phyloP scores from a whole-genome alignment of 345 rosid species.

The Noccaea bulbosa region DNA sequence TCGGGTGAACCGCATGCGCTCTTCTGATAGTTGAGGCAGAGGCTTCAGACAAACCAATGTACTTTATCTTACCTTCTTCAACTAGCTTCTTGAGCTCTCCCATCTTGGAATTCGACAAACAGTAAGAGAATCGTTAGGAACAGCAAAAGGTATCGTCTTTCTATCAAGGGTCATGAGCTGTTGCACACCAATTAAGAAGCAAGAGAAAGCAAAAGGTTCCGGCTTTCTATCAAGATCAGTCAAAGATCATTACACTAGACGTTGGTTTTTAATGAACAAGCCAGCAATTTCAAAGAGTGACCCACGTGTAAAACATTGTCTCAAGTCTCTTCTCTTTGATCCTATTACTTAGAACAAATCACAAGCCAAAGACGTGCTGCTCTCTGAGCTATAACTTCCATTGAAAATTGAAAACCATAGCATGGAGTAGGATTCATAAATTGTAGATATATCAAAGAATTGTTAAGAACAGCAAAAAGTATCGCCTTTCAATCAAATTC shows the following conservation, averaged over 20 bases:
- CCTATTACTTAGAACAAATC: neutral
- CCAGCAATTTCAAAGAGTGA: neutral
- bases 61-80: slow-evolving; percentile 74
- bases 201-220: no score
- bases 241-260: neutral
- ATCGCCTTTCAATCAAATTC: neutral
- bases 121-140: neutral
- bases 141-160: neutral
- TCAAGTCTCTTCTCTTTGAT: neutral
- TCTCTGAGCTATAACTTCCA: neutral
- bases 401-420: neutral
- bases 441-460: no score
- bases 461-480: neutral
- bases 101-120: slow-evolving; percentile 27
- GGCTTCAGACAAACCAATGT: slow-evolving; percentile 69
- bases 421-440: neutral
- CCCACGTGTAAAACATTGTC: neutral
- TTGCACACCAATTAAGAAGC: neutral
- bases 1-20: slow-evolving; percentile 78
- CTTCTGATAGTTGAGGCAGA: slow-evolving; percentile 80
- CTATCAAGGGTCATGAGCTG: neutral
- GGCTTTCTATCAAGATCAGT: neutral
- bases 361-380: neutral
- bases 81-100: slow-evolving; percentile 79
- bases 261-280: neutral